phyloP scores from a whole-genome alignment of 2,329 filamentous ascomycete genomes.

The Phyllosticta citriasiana region DNA sequence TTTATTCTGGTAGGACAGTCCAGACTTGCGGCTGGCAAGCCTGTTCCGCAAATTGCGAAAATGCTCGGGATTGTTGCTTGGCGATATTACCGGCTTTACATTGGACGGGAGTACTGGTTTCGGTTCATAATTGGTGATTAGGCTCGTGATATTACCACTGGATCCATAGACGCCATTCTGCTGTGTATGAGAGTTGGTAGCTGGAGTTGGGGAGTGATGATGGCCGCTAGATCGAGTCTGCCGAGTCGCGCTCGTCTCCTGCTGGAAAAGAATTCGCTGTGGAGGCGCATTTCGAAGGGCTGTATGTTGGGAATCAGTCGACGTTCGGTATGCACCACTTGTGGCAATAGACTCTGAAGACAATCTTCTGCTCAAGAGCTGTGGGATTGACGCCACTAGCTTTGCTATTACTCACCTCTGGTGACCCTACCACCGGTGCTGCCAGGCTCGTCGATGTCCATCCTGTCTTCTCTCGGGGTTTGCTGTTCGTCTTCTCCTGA shows the following conservation, averaged over 20 bases:
- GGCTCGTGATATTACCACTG: constrained; percentile 16
- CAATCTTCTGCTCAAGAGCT: not conserved
- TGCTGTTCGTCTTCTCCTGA: constrained; percentile 31
- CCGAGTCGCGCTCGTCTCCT: constrained; percentile 58
- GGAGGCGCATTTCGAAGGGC: constrained; percentile 74
- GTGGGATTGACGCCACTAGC: not conserved
- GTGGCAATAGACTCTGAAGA: not conserved
- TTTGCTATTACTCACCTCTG: constrained; percentile 20
- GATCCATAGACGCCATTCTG: constrained; percentile 27
- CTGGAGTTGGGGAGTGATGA: constrained; percentile 33
- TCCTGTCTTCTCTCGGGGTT: constrained; percentile 43
- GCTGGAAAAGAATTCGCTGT: constrained; percentile 75
- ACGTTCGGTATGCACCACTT: not conserved
- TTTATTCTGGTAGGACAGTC: constrained; percentile 23
- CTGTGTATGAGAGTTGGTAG: constrained; percentile 18
- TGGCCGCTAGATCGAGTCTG: constrained; percentile 46
- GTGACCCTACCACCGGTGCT: constrained; percentile 29
- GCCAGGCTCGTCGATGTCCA: constrained; percentile 39
- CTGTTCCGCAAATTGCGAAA: constrained; percentile 49
- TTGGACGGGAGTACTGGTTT: constrained; percentile 51
- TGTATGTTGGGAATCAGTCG: not conserved
- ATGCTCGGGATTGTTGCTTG: constrained; percentile 60
- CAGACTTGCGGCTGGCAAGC: constrained; percentile 29
- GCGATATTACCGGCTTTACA: constrained; percentile 64
- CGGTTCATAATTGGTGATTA: constrained; percentile 59